These are phyloP conservation scores for Cyclotella cryptica DNA, from an alignment of 108 stramenopile genomes.

Conservation along the genomic window DNA sequence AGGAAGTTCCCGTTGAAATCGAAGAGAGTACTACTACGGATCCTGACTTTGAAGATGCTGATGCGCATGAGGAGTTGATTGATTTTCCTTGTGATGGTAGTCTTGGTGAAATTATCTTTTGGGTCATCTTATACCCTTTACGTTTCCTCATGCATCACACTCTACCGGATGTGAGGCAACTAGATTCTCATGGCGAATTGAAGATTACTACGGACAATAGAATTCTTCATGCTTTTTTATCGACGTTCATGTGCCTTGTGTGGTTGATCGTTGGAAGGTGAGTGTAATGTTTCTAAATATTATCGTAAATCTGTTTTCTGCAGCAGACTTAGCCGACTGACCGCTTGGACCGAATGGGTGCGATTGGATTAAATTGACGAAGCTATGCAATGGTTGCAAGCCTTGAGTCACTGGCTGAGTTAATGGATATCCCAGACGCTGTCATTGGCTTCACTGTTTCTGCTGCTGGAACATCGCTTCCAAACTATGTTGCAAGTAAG, in stretches of 20 bases:
- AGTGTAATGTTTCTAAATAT: background rate
- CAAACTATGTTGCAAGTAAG: conserved; percentile 60
- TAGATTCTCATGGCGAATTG: conserved; percentile 55
- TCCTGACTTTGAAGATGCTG: conserved; percentile 45
- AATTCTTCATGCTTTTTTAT: conserved; percentile 36
- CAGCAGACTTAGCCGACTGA: no score
- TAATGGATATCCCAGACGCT: conserved; percentile 70
- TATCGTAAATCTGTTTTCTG: no score
- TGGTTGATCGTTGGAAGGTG: conserved; percentile 65
- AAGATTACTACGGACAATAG: conserved; percentile 15
- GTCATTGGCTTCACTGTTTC: conserved; percentile 79
- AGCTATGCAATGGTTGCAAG: conserved; percentile 72
- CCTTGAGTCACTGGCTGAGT: conserved; percentile 60
- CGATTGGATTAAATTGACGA: no score
- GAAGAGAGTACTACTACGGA: conserved; percentile 1
- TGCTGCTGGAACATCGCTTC: conserved; percentile 70
- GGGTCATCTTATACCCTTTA: conserved; percentile 58
- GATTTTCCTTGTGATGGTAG: conserved; percentile 51
- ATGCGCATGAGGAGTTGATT: conserved; percentile 50
- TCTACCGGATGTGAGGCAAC: conserved; percentile 62
- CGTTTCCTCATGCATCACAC: conserved; percentile 63
- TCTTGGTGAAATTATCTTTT: conserved; percentile 46
- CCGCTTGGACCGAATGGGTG: no score
- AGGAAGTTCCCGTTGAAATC: background rate
- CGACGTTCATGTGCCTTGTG: conserved; percentile 56